Conservation (phyloP, 176 grass and related monocot species). For the Dendrocalamus sinicus region DNA sequence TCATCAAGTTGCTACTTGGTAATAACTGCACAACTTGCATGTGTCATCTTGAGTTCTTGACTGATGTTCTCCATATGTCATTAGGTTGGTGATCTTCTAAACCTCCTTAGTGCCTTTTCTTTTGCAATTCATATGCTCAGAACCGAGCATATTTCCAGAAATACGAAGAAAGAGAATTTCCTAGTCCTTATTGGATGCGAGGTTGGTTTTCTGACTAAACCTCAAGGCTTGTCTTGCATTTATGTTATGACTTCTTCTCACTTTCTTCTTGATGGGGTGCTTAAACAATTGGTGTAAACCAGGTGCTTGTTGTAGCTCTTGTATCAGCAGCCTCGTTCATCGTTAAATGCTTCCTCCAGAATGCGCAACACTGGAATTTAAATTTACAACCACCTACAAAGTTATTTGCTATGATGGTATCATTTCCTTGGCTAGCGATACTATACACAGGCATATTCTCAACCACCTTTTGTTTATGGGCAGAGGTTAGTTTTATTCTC, state of each 20-base stretch:
- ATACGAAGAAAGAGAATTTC: conserved; percentile 52
- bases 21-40: background rate
- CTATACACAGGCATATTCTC: conserved; percentile 57
- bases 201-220: conserved; percentile 43
- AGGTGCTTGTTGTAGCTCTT: conserved; percentile 57
- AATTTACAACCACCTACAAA: conserved; percentile 12
- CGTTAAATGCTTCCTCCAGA: conserved; percentile 45
- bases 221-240: background rate
- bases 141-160: conserved; percentile 57
- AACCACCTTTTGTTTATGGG: conserved; percentile 59
- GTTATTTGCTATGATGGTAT: conserved; percentile 32
- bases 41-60: background rate
- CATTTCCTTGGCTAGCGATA: conserved; percentile 56
- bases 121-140: conserved; percentile 66
- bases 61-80: conserved; percentile 1
- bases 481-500: conserved; percentile 45
- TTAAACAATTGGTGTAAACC: conserved; percentile 31
- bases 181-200: conserved; percentile 55
- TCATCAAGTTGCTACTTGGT: background rate
- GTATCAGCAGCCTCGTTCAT: conserved; percentile 40
- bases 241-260: background rate
- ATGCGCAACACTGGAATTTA: conserved; percentile 40
- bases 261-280: background rate
- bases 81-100: conserved; percentile 62
- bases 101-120: conserved; percentile 50